phyloP scores from a whole-genome alignment of 805 yeast species.

The Candida rishiriensis region DNA sequence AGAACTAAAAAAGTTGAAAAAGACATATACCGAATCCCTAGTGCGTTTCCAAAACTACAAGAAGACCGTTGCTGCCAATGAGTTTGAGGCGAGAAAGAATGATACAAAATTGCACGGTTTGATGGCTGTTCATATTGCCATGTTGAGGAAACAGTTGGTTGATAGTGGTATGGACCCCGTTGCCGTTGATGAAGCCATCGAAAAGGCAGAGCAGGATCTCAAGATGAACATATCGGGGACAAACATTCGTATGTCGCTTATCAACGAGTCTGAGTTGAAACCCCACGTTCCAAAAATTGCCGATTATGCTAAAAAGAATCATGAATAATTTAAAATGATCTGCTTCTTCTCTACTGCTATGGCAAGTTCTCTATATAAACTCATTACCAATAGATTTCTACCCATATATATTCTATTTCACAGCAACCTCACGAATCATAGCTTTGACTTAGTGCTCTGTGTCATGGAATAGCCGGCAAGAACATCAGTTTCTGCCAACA shows the following conservation, averaged over 20 bases:
- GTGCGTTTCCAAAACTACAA: constrained; percentile 45
- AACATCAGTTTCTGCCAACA: background rate
- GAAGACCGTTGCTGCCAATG: constrained; percentile 47
- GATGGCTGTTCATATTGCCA: constrained; percentile 64
- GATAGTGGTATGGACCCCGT: constrained; percentile 59
- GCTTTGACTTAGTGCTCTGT: too few relatives aligned
- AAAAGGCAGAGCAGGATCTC: constrained; percentile 55
- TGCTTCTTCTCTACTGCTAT: too few relatives aligned
- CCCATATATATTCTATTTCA: too few relatives aligned
- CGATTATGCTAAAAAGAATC: constrained; percentile 48
- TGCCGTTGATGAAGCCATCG: constrained; percentile 46
- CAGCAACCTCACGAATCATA: too few relatives aligned
- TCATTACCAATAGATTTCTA: too few relatives aligned
- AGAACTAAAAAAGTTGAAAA: constrained; percentile 19
- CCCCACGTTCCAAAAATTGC: constrained; percentile 52
- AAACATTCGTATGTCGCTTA: constrained; percentile 59
- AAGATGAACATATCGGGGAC: constrained; percentile 52
- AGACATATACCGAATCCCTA: constrained; percentile 35
- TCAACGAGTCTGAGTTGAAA: constrained; percentile 47
- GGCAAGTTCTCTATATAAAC: too few relatives aligned
- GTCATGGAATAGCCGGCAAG: too few relatives aligned
- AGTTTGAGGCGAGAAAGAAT: constrained; percentile 47
- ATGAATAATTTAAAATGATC: too few relatives aligned
- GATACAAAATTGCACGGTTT: constrained; percentile 47
- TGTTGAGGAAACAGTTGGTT: constrained; percentile 54